phyloP scores from a whole-genome alignment of 345 rosid genomes.

The Lepidium africanum region DNA sequence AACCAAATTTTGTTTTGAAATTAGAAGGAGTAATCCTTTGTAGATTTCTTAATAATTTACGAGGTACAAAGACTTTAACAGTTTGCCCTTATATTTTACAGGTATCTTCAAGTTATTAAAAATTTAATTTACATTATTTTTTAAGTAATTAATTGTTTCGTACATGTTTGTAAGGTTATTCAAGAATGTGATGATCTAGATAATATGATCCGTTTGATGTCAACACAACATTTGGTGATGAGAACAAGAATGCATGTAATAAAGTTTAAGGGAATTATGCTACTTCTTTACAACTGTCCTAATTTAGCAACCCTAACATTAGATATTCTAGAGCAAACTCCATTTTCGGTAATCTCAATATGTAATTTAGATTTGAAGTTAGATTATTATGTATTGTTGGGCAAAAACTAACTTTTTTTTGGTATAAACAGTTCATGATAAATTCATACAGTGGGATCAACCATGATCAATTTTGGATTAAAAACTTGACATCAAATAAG shows the following conservation, averaged over 20 bases:
- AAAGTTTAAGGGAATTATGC: constrained; percentile 32
- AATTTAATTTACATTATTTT: background rate
- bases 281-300: constrained; percentile 33
- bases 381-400: background rate
- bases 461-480: background rate
- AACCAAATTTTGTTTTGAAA: background rate
- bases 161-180: background rate
- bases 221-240: constrained; percentile 31
- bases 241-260: constrained; percentile 20
- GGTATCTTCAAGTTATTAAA: background rate
- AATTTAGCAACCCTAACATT: constrained; percentile 1
- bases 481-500: background rate
- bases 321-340: background rate
- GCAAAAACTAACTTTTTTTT: background rate
- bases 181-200: background rate
- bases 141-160: background rate
- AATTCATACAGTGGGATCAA: background rate
- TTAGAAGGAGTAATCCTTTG: background rate
- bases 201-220: background rate
- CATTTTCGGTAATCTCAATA: background rate
- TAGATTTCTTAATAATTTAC: background rate
- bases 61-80: background rate
- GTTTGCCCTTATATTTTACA: background rate
- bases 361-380: background rate
- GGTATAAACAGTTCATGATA: background rate